A percentile compares a stretch with the other conserved stretches of the same genome.
These are phyloP conservation scores for Besnoitia besnoiti DNA, from an alignment of 169 alveolate genomes.

Conservation along the genomic window DNA sequence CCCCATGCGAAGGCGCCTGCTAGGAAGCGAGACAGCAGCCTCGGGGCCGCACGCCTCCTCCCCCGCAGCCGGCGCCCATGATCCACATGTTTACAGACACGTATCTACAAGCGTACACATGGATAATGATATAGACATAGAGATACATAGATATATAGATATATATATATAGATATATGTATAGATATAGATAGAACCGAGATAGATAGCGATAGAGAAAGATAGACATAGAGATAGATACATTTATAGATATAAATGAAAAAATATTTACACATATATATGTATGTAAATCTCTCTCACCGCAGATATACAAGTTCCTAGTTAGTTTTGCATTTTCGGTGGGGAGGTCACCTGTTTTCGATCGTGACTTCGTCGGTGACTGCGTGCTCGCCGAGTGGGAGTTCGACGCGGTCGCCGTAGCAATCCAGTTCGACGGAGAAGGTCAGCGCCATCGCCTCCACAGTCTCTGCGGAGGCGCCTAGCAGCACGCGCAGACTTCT, in stretches of 20 bases:
- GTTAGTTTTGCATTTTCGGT: neutral
- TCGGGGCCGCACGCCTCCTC: neutral
- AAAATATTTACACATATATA: neutral
- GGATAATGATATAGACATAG: too few species aligned
- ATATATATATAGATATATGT: too few species aligned
- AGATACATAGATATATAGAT: too few species aligned
- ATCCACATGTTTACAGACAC: too few species aligned
- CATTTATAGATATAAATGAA: neutral
- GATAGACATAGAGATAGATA: neutral
- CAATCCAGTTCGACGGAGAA: constrained; percentile 66
- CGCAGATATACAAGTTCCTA: neutral
- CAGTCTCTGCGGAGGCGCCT: constrained; percentile 48
- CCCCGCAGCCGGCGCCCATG: too few species aligned
- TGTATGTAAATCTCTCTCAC: too few species aligned
- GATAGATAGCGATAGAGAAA: neutral
- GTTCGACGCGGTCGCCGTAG: constrained; percentile 60
- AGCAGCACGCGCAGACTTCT: constrained; percentile 56
- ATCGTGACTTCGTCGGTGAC: neutral
- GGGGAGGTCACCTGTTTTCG: neutral
- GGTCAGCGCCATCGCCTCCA: constrained; percentile 69
- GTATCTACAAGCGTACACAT: too few species aligned
- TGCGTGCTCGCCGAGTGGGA: constrained; percentile 65
- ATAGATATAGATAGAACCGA: too few species aligned
- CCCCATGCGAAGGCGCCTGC: too few species aligned
- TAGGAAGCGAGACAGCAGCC: neutral